A percentile compares a stretch with the other conserved stretches of the same genome.
Evolutionary conservation across 768 basidiomycete species (phyloP).

Genomic region (Leccinum fibrillosum): DNA sequence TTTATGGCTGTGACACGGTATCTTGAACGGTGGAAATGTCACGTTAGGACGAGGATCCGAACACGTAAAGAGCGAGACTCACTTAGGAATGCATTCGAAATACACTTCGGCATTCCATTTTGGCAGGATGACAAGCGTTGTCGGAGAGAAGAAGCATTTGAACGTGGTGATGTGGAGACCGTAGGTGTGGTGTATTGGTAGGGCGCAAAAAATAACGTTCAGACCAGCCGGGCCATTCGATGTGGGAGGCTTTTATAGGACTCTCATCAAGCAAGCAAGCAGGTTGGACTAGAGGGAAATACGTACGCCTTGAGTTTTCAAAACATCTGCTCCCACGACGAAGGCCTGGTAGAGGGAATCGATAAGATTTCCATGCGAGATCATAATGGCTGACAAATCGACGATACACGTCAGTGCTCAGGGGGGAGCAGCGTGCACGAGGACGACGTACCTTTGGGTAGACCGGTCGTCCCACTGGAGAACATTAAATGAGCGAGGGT

Average conservation of each 20-base stretch:
- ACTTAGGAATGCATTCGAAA: constrained; percentile 59
- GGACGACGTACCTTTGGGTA: constrained; percentile 58
- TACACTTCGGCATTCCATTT: constrained; percentile 56
- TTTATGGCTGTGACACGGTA: constrained; percentile 48
- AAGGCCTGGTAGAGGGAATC: constrained; percentile 40
- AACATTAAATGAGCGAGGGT: constrained; percentile 70
- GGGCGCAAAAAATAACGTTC: constrained; percentile 50
- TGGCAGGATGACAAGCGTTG: constrained; percentile 52
- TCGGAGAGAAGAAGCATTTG: constrained; percentile 42
- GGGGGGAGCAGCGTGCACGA: not conserved
- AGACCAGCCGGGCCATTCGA: constrained; percentile 42
- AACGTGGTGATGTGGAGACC: constrained; percentile 55
- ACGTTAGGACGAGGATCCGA: not conserved
- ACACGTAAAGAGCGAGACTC: constrained; percentile 13
- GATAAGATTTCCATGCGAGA: constrained; percentile 63
- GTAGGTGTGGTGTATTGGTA: constrained; percentile 69
- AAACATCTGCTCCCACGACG: constrained; percentile 27
- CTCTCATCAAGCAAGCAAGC: not conserved
- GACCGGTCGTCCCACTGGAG: constrained; percentile 76
- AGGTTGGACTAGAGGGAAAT: not conserved
- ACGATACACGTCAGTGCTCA: constrained; percentile 1
- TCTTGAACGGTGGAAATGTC: constrained; percentile 32
- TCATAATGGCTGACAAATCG: constrained; percentile 56
- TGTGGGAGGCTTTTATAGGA: constrained; percentile 33
- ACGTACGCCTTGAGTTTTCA: constrained; percentile 41